Conservation (phyloP, 371 early-diverging fungal genomes). For the Mucor circinelloides region DNA sequence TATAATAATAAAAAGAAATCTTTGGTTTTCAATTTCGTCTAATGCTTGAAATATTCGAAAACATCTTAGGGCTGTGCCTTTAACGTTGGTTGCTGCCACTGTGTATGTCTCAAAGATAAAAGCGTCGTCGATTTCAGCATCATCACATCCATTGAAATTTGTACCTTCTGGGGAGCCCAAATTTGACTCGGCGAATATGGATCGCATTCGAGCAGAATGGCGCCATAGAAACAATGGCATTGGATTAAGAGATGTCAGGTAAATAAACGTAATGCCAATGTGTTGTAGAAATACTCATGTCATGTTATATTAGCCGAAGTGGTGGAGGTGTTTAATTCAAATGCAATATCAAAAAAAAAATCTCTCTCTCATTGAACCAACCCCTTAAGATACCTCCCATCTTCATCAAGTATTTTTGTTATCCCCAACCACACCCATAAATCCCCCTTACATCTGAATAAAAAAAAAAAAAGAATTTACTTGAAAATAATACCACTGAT, state of each 20-base stretch:
- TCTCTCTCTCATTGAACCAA: not conserved
- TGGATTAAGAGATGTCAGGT: constrained; percentile 49
- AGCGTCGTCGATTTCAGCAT: constrained; percentile 4
- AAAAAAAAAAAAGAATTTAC: not conserved
- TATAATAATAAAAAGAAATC: not conserved
- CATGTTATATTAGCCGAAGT: constrained; percentile 28
- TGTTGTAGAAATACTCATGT: not conserved
- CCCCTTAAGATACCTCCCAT: not conserved
- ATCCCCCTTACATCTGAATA: not conserved
- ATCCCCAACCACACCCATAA: not conserved
- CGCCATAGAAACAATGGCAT: constrained; percentile 42
- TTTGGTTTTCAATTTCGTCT: not conserved
- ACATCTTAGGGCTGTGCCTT: constrained; percentile 16
- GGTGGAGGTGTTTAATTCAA: constrained; percentile 39
- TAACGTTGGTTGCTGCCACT: constrained; percentile 10
- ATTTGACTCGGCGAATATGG: constrained; percentile 40
- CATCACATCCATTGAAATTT: constrained; percentile 33
- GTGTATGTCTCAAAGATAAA: constrained; percentile 13
- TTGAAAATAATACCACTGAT: not conserved
- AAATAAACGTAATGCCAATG: not conserved
- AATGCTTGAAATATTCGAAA: not conserved
- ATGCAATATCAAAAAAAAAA: not conserved
- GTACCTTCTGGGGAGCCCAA: constrained; percentile 37
- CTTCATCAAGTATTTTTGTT: not conserved
- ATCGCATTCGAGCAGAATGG: constrained; percentile 46